Conservation (phyloP, 495 filamentous ascomycete genomes). For the Neurospora hispaniola region DNA sequence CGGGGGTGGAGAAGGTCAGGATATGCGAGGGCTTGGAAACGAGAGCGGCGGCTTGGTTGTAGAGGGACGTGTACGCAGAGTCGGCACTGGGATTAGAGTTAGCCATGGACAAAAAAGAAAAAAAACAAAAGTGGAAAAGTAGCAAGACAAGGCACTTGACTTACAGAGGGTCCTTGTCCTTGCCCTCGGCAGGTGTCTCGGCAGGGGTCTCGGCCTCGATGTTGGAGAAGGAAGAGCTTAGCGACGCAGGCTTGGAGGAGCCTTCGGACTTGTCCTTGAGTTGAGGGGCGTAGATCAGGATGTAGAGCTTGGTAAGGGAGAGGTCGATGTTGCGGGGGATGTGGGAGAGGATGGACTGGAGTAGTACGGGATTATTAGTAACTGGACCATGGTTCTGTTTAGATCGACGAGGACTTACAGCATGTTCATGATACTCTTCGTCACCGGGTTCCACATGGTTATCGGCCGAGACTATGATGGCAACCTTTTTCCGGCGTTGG, state of each 20-base stretch:
- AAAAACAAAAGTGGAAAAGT: neutral
- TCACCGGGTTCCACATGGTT: conserved; percentile 46
- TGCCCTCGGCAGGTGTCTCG: conserved; percentile 49
- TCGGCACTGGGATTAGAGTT: conserved; percentile 5
- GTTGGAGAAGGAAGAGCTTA: conserved; percentile 81
- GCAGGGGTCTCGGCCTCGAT: conserved; percentile 60
- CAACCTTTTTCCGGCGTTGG: conserved; percentile 62
- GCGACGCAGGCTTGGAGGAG: conserved; percentile 44
- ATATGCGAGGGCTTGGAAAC: conserved; percentile 79
- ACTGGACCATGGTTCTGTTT: neutral
- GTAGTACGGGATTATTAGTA: neutral
- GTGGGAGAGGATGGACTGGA: conserved; percentile 79
- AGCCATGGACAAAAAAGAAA: conserved; percentile 14
- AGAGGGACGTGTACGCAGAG: conserved; percentile 62
- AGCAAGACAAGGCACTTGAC: conserved; percentile 28
- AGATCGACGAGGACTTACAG: conserved; percentile 45
- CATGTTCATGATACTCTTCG: conserved; percentile 59
- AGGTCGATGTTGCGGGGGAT: conserved; percentile 64
- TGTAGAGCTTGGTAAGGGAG: conserved; percentile 60
- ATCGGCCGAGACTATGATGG: conserved; percentile 75
- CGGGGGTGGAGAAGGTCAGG: conserved; percentile 71
- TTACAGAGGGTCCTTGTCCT: conserved; percentile 44
- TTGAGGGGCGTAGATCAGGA: conserved; percentile 78
- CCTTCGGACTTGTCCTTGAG: conserved; percentile 51
- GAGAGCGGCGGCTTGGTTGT: conserved; percentile 60